Evolutionary conservation across 1,284 basidiomycete species (phyloP).

Genomic region (Papiliotrema terrestris): DNA sequence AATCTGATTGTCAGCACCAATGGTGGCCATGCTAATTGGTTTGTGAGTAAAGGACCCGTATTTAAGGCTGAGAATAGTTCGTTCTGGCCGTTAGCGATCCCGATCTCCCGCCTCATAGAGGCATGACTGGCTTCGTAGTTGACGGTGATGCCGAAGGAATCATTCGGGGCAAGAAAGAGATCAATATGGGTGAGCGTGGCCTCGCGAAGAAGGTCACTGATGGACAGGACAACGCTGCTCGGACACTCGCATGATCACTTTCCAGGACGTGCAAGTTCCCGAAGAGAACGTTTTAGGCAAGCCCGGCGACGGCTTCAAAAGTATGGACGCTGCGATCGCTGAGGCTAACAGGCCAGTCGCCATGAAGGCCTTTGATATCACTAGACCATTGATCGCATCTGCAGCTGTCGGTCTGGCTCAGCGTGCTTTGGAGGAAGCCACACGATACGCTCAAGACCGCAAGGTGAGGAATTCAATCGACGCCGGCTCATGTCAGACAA

Average conservation of each 20-base stretch:
- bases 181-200: slow-evolving; percentile 54
- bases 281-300: slow-evolving; percentile 54
- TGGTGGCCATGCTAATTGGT: slow-evolving; percentile 54
- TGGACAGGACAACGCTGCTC: slow-evolving; percentile 51
- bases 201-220: not conserved
- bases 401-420: slow-evolving; percentile 56
- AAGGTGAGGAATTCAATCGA: slow-evolving; percentile 31
- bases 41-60: slow-evolving; percentile 23
- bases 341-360: slow-evolving; percentile 19
- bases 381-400: slow-evolving; percentile 53
- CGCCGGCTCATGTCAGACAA: slow-evolving; percentile 46
- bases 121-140: slow-evolving; percentile 57
- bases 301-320: slow-evolving; percentile 57
- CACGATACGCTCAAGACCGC: slow-evolving; percentile 55
- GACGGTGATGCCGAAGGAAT: slow-evolving; percentile 55
- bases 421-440: slow-evolving; percentile 55
- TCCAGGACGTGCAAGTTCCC: slow-evolving; percentile 54
- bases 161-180: slow-evolving; percentile 54
- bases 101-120: slow-evolving; percentile 49
- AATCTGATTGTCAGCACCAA: slow-evolving; percentile 45
- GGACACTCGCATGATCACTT: slow-evolving; percentile 57
- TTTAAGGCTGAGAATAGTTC: slow-evolving; percentile 36
- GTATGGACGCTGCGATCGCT: slow-evolving; percentile 14
- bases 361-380: slow-evolving; percentile 58
- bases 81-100: slow-evolving; percentile 56